These are phyloP conservation scores for Berberis vulgaris DNA, from an alignment of 164 flowering plant species.

Conservation along the genomic window DNA sequence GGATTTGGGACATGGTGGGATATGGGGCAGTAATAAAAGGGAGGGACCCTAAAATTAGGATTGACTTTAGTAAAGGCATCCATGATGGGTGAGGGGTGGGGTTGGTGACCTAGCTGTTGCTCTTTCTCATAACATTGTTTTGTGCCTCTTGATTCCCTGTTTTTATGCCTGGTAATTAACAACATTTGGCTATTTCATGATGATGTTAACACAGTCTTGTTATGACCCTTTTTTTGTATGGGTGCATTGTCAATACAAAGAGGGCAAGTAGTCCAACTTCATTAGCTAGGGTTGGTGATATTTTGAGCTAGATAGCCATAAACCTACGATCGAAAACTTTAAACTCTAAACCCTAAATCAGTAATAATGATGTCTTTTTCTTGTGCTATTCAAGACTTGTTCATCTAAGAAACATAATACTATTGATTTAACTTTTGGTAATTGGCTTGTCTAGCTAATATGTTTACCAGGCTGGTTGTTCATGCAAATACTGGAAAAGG, in stretches of 20 bases:
- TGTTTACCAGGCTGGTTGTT: too few relatives aligned
- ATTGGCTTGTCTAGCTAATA: too few relatives aligned
- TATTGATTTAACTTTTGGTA: too few relatives aligned
- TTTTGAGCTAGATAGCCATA: too few relatives aligned
- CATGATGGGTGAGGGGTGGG: slow-evolving; percentile 6
- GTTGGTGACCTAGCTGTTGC: slow-evolving; percentile 7
- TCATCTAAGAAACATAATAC: too few relatives aligned
- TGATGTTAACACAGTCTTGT: not conserved
- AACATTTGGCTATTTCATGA: slow-evolving; percentile 2
- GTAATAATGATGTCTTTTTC: too few relatives aligned
- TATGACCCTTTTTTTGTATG: not conserved
- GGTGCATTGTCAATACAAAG: not conserved
- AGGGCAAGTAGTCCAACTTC: too few relatives aligned
- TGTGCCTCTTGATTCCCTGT: slow-evolving; percentile 1
- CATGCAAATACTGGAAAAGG: too few relatives aligned
- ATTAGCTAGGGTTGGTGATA: too few relatives aligned
- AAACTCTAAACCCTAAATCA: too few relatives aligned
- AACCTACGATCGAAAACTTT: too few relatives aligned
- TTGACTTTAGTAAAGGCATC: not conserved
- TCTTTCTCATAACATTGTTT: slow-evolving; percentile 5
- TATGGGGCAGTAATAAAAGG: not conserved
- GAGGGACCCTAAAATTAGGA: slow-evolving; percentile 1
- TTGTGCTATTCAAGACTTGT: too few relatives aligned
- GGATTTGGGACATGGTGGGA: not conserved
- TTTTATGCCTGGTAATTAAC: slow-evolving; percentile 2